phyloP scores from a whole-genome alignment of 805 yeast genomes.

The Ogataea methanolica region DNA sequence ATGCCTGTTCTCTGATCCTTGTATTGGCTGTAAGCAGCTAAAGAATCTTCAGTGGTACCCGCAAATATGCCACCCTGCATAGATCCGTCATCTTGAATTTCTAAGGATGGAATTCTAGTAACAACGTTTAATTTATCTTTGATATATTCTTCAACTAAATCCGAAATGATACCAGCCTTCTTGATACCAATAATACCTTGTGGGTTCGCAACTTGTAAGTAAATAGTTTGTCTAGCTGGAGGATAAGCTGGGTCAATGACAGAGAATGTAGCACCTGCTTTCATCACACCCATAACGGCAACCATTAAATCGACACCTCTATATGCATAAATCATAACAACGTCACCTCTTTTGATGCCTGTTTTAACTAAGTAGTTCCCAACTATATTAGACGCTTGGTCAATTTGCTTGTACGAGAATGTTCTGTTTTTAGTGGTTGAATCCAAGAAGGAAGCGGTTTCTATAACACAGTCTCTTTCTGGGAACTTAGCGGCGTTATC shows the following conservation, averaged over 20 bases:
- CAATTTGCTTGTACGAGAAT: slow-evolving; percentile 82
- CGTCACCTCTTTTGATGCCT: slow-evolving; percentile 87
- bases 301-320: slow-evolving; percentile 96
- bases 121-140: slow-evolving; percentile 65
- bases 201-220: slow-evolving; percentile 91
- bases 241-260: slow-evolving; percentile 99
- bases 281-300: slow-evolving; percentile 95
- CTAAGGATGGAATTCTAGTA: slow-evolving; percentile 71
- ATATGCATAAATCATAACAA: slow-evolving; percentile 96
- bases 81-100: slow-evolving; percentile 70
- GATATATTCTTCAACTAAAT: slow-evolving; percentile 75
- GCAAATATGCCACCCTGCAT: slow-evolving; percentile 54
- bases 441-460: slow-evolving; percentile 70
- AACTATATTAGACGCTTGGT: slow-evolving; percentile 88
- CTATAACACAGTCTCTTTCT: slow-evolving; percentile 86
- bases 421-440: slow-evolving; percentile 54
- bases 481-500: slow-evolving; percentile 82
- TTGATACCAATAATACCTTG: slow-evolving; percentile 83
- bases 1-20: slow-evolving; percentile 73
- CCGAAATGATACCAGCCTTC: slow-evolving; percentile 82
- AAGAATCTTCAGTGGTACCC: slow-evolving; percentile 40
- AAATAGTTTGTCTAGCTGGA: slow-evolving; percentile 93
- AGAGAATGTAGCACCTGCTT: slow-evolving; percentile 98
- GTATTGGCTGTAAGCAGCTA: slow-evolving; percentile 41
- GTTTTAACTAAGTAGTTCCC: slow-evolving; percentile 80